These are phyloP conservation scores for Linum trigynum DNA, from an alignment of 345 rosid genomes.

Conservation along the genomic window DNA sequence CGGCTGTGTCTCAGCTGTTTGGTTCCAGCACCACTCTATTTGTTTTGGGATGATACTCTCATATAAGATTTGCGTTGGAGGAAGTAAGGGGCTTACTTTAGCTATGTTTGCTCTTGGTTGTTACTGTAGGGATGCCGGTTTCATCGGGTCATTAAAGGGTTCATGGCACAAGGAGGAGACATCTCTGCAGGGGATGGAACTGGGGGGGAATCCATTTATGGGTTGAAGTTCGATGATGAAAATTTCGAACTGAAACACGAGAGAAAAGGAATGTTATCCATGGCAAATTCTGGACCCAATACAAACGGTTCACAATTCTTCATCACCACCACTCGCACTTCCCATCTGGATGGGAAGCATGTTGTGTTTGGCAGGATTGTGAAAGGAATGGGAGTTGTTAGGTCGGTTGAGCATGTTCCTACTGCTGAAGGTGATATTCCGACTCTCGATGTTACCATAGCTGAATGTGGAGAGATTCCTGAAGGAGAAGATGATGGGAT, in stretches of 20 bases:
- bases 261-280: slow-evolving; percentile 18
- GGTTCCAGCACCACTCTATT: too few species aligned
- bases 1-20: too few species aligned
- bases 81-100: background rate
- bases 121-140: slow-evolving; percentile 9
- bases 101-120: background rate
- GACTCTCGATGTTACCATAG: slow-evolving; percentile 8
- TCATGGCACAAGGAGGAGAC: slow-evolving; percentile 23
- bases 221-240: slow-evolving; percentile 20
- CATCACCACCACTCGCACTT: slow-evolving; percentile 19
- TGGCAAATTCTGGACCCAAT: slow-evolving; percentile 19
- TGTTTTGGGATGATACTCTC: too few species aligned
- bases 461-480: slow-evolving; percentile 20
- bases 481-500: slow-evolving; percentile 19
- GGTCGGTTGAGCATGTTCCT: slow-evolving; percentile 16
- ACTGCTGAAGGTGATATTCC: slow-evolving; percentile 15
- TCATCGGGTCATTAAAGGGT: slow-evolving; percentile 17
- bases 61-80: background rate
- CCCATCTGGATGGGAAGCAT: slow-evolving; percentile 23
- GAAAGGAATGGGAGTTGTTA: slow-evolving; percentile 20
- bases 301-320: slow-evolving; percentile 22
- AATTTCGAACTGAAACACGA: slow-evolving; percentile 22
- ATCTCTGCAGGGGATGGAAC: slow-evolving; percentile 18
- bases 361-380: slow-evolving; percentile 20
- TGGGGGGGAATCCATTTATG: slow-evolving; percentile 20